phyloP scores from a whole-genome alignment of 1,139 yeast species.

The Yamadazyma dushanensis region DNA sequence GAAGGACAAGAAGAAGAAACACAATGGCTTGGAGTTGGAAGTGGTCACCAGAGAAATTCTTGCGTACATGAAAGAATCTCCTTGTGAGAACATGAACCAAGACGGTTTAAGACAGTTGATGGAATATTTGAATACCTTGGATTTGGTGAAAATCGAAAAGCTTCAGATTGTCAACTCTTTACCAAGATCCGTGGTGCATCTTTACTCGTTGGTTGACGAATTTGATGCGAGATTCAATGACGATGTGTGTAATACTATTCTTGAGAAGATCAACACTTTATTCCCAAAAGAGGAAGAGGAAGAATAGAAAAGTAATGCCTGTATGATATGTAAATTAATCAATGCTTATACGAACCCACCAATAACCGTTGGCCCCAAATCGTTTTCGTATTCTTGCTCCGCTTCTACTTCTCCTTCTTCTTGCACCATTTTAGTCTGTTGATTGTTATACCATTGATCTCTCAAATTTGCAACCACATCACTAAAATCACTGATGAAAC shows the following conservation, averaged over 20 bases:
- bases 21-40: slow-evolving; percentile 54
- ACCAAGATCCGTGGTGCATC: slow-evolving; percentile 76
- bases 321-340: slow-evolving; percentile 4
- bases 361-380: slow-evolving; percentile 6
- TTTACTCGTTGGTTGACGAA: slow-evolving; percentile 83
- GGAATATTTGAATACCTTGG: slow-evolving; percentile 49
- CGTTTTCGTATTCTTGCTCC: slow-evolving; percentile 14
- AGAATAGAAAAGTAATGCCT: too few species aligned
- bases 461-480: slow-evolving; percentile 45
- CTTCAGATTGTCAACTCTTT: slow-evolving; percentile 79
- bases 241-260: slow-evolving; percentile 55
- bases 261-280: slow-evolving; percentile 48
- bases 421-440: slow-evolving; percentile 7
- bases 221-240: slow-evolving; percentile 81
- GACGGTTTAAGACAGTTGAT: slow-evolving; percentile 57
- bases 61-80: slow-evolving; percentile 47
- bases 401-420: not conserved
- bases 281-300: slow-evolving; percentile 49
- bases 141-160: slow-evolving; percentile 78
- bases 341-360: slow-evolving; percentile 3
- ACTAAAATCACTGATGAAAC: slow-evolving; percentile 61
- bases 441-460: slow-evolving; percentile 37
- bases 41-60: slow-evolving; percentile 64
- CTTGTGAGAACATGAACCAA: slow-evolving; percentile 39
- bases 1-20: slow-evolving; percentile 32